These are phyloP conservation scores for Tricholoma hemisulphureum DNA, from an alignment of 768 basidiomycete genomes.

Conservation along the genomic window DNA sequence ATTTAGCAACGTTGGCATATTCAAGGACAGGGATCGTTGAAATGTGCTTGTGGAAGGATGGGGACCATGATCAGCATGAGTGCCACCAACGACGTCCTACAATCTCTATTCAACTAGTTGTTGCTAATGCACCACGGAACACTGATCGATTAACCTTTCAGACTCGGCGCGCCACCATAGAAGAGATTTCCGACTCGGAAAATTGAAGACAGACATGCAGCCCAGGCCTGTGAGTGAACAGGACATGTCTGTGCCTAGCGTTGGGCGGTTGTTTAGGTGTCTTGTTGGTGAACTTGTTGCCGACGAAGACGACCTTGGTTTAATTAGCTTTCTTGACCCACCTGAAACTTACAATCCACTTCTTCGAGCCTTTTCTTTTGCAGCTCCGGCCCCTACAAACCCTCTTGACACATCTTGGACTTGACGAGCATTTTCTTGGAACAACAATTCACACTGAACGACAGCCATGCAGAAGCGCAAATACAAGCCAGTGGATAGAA, in stretches of 20 bases:
- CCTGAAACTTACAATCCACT: slow-evolving; percentile 13
- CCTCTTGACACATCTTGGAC: slow-evolving; percentile 11
- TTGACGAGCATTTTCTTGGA: slow-evolving; percentile 3
- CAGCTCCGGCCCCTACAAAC: not conserved
- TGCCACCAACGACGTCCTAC: not conserved
- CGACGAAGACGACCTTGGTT: not conserved
- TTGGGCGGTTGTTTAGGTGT: slow-evolving; percentile 12
- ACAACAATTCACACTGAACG: not conserved
- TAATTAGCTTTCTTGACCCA: slow-evolving; percentile 5
- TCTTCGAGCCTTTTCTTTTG: slow-evolving; percentile 3
- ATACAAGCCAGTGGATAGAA: slow-evolving; percentile 26
- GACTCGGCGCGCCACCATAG: not conserved
- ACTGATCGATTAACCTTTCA: not conserved
- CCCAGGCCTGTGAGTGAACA: slow-evolving; percentile 3
- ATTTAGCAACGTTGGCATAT: slow-evolving; percentile 11
- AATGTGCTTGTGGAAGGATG: slow-evolving; percentile 17
- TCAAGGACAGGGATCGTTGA: slow-evolving; percentile 9
- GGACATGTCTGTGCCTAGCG: slow-evolving; percentile 6
- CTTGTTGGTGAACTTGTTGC: slow-evolving; percentile 1
- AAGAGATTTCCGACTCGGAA: not conserved
- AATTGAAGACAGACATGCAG: slow-evolving; percentile 1
- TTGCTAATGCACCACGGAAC: not conserved
- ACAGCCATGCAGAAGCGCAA: not conserved
- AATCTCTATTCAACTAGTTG: slow-evolving; percentile 8
- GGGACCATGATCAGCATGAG: slow-evolving; percentile 2